Conservation (phyloP, 2,329 filamentous ascomycete genomes). For the Colletotrichum theobromicola region DNA sequence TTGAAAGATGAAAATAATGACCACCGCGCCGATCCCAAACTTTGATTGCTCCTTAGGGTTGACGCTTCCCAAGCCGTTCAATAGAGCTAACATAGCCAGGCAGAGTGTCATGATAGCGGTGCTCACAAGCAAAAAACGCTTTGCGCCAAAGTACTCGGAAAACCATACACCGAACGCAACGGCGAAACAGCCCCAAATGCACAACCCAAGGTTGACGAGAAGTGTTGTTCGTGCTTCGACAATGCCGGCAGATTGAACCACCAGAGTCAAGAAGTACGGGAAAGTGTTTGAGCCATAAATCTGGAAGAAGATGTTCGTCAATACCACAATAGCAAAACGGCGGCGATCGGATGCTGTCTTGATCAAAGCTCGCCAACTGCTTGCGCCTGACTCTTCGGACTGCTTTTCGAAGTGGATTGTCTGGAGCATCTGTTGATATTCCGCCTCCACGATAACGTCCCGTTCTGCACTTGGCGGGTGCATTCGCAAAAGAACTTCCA, state of each 20-base stretch:
- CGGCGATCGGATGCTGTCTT: neutral
- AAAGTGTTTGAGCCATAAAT: neutral
- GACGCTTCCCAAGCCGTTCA: neutral
- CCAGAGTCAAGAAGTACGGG: neutral
- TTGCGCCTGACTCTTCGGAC: neutral
- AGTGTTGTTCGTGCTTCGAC: neutral
- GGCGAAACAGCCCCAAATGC: neutral
- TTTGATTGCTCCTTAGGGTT: neutral
- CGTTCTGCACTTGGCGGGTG: neutral
- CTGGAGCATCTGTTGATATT: neutral
- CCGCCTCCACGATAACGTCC: neutral
- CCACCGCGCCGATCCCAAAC: neutral
- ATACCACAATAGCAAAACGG: neutral
- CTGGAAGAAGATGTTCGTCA: neutral
- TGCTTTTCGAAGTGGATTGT: neutral
- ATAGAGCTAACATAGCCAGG: neutral
- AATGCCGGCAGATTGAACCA: neutral
- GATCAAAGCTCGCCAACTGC: neutral
- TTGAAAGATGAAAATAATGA: neutral
- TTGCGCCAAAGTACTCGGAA: neutral
- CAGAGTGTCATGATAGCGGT: neutral
- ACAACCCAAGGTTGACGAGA: neutral
- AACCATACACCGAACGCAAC: neutral
- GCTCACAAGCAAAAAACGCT: neutral
- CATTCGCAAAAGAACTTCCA: neutral